phyloP scores from a whole-genome alignment of 805 yeast species.

The Martiniozyma abietophila region DNA sequence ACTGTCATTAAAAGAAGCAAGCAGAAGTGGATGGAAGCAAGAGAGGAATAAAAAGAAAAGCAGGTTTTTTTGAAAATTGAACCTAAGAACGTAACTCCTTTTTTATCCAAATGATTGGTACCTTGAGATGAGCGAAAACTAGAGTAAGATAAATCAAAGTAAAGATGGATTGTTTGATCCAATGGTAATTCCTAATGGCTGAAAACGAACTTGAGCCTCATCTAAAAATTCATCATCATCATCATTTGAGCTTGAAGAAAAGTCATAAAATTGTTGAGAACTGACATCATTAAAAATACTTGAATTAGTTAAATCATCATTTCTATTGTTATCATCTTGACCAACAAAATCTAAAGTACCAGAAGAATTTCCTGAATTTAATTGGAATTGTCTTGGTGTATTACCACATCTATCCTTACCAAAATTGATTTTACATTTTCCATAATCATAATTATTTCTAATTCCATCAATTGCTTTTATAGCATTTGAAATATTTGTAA shows the following conservation, averaged over 20 bases:
- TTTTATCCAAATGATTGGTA: no score
- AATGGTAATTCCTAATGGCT: constrained; percentile 14
- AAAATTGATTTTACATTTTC: constrained; percentile 71
- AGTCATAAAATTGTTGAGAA: constrained; percentile 18
- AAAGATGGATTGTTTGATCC: no score
- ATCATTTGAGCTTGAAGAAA: constrained; percentile 14
- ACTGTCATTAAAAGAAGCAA: no score
- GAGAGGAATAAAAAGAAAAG: no score
- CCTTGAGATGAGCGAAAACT: no score
- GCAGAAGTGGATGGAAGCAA: no score
- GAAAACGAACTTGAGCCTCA: constrained; percentile 11
- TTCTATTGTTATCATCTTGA: neutral
- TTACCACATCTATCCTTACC: constrained; percentile 96
- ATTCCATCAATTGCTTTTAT: constrained; percentile 89
- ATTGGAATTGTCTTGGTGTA: constrained; percentile 65
- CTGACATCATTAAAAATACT: constrained; percentile 6
- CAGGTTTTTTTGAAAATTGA: no score
- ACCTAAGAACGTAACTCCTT: no score
- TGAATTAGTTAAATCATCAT: constrained; percentile 1
- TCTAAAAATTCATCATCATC: constrained; percentile 12
- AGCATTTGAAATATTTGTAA: constrained; percentile 84
- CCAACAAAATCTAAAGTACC: neutral
- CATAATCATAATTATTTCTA: constrained; percentile 61
- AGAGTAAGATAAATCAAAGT: no score
- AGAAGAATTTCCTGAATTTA: constrained; percentile 3